Base-by-base conservation (phyloP, 768 basidiomycete genomes). In the Boletus eberwhitei region DNA sequence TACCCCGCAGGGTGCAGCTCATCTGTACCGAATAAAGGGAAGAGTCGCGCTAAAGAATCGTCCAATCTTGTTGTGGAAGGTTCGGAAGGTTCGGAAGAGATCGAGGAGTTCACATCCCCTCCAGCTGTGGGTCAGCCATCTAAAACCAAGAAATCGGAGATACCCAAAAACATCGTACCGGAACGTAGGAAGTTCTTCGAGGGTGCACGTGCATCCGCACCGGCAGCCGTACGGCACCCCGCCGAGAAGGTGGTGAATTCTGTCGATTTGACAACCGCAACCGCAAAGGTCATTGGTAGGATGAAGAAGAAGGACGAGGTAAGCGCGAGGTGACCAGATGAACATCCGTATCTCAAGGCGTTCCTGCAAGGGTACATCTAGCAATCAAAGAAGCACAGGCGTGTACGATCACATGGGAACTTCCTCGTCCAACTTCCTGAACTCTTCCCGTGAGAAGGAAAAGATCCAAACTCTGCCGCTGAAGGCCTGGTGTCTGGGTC, bases 271-370 rank as follows among this genome's bases (percentile, higher is more conserved):
- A 42, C 5, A 32, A 46, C 19, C 8, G 3, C 5, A 32, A 46
- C 19, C 8, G 3, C 40, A 43, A 34, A 19, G 22, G 5, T 55
- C 26, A 2, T 60, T 17, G 9, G 46, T n/a, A 57, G 5, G 45
- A 71, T 71, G 70, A 73, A 58, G 52, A 52, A 31, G 45, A 71
- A 59, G 42, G 46, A 38, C 32, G 51, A 61, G 64, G 65, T 71
- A 45, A 58, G 68, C 26, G 8, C 45, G 53, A 34, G 36, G 8
- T 47, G 34, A 34, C 17, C 24, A 50, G 37, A 26, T 5, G 17
- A 13, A 45, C 21, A 19, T 50, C 39, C 21, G 5, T 44, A 39
- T 56, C 56, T 59, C 46, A 61, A 37, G 9, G n/a, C 4, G 8
- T 37, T 50, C 42, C 11, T 29, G 12, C 26, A 53, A 69, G 65